phyloP scores from a whole-genome alignment of 306 rosid species.

The Cucurbita maxima region DNA sequence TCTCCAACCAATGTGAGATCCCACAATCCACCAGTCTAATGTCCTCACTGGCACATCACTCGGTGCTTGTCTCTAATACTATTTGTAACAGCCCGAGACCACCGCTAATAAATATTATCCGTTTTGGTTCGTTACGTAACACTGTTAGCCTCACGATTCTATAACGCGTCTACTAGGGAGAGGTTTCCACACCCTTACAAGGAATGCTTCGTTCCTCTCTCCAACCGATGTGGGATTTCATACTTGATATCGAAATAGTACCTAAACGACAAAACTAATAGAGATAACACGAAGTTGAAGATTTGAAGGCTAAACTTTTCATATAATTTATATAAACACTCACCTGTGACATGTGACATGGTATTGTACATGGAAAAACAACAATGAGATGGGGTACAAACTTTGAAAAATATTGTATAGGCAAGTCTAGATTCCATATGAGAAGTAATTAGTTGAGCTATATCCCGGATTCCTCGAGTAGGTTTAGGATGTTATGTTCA shows the following conservation, averaged over 20 bases:
- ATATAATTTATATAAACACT: slow-evolving; percentile 8
- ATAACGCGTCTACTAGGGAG: too few species aligned
- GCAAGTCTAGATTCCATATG: slow-evolving; percentile 1
- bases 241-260: not conserved
- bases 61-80: too few species aligned
- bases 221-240: too few species aligned
- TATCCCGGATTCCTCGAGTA: slow-evolving; percentile 82
- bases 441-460: slow-evolving; percentile 26
- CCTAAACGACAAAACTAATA: not conserved
- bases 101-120: too few species aligned
- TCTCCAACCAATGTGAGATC: too few species aligned
- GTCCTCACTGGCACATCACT: too few species aligned
- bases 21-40: too few species aligned
- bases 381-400: not conserved
- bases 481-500: slow-evolving; percentile 61
- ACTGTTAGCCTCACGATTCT: too few species aligned
- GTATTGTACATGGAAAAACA: slow-evolving; percentile 3
- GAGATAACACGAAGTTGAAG: not conserved
- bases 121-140: too few species aligned
- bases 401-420: slow-evolving; percentile 1
- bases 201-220: too few species aligned
- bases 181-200: too few species aligned
- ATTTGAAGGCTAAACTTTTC: not conserved
- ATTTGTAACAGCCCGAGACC: too few species aligned
- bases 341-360: slow-evolving; percentile 1